A percentile compares a stretch with the other conserved stretches of the same genome.
Conservation (phyloP, 805 yeast genomes). For the Saccharomycopsis javanensis region DNA sequence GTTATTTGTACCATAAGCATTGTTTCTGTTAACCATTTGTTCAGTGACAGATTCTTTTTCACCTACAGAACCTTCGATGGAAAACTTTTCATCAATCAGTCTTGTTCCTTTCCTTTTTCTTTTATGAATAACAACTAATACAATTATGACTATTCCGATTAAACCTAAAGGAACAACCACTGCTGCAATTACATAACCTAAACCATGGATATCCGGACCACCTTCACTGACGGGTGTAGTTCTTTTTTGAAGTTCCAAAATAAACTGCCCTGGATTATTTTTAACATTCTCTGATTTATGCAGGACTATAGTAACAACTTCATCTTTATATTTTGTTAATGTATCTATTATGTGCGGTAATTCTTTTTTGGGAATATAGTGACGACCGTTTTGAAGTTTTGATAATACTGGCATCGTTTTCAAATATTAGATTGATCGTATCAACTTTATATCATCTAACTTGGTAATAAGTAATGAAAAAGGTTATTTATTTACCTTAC, state of each 20-base stretch:
- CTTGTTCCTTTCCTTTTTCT: slow-evolving; percentile 7
- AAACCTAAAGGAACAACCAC: slow-evolving; percentile 17
- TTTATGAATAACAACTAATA: not conserved
- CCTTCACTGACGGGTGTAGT: slow-evolving; percentile 12
- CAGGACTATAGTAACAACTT: not conserved
- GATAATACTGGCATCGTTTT: slow-evolving; percentile 1
- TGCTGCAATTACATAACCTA: slow-evolving; percentile 17
- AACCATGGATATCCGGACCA: slow-evolving; percentile 13
- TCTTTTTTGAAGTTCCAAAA: slow-evolving; percentile 2
- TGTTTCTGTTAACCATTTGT: not conserved
- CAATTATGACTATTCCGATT: not conserved
- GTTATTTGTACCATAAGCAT: not conserved
- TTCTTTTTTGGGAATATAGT: not conserved
- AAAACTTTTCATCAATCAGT: not conserved
- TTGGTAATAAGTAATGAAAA: not conserved
- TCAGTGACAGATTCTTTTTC: not conserved
- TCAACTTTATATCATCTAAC: not conserved
- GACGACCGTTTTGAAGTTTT: not conserved
- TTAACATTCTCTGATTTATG: not conserved
- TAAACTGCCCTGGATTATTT: not conserved
- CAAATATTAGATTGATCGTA: not conserved
- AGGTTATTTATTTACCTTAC: no score
- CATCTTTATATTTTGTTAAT: not conserved
- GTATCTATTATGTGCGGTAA: not conserved
- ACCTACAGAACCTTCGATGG: not conserved